Percentiles rank a stretch among this genome's conserved stretches.
These are phyloP conservation scores for Aspergillus diversus DNA, from an alignment of 495 filamentous ascomycete species.

Conservation along the genomic window DNA sequence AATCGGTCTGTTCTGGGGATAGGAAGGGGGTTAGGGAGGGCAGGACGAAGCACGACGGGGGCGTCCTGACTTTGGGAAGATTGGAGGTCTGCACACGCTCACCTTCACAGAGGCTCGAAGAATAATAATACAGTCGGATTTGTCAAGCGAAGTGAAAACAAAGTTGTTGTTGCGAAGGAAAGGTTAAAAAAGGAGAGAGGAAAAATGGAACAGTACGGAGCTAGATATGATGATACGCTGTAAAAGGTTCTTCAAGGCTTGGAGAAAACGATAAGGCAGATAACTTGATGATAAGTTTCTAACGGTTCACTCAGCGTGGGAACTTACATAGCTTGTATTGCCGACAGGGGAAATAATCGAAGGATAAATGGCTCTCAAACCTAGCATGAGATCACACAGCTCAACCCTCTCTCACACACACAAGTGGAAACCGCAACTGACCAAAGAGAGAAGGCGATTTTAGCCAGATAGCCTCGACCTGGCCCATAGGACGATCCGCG, in stretches of 20 bases:
- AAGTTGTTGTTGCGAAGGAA: background rate
- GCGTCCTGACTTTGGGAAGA: background rate
- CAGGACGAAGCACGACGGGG: background rate
- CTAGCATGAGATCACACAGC: conserved; percentile 2
- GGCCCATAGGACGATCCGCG: conserved; percentile 2
- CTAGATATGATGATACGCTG: background rate
- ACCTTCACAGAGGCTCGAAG: background rate
- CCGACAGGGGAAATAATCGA: background rate
- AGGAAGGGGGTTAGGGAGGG: background rate
- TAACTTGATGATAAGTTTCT: background rate
- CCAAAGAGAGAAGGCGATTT: background rate
- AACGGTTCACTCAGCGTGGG: background rate
- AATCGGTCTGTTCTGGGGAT: background rate
- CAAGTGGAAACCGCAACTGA: background rate
- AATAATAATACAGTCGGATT: background rate
- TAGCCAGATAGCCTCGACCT: background rate
- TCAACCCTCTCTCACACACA: background rate
- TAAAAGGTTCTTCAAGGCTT: background rate
- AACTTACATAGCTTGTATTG: background rate
- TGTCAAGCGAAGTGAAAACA: background rate
- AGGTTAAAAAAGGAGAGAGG: background rate
- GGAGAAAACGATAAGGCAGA: background rate
- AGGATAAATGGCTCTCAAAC: background rate
- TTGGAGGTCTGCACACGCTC: background rate
- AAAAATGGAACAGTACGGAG: background rate